A percentile compares a stretch with the other conserved stretches of the same genome.
phyloP scores from a whole-genome alignment of 495 filamentous ascomycete genomes.

The Neurospora sp. region DNA sequence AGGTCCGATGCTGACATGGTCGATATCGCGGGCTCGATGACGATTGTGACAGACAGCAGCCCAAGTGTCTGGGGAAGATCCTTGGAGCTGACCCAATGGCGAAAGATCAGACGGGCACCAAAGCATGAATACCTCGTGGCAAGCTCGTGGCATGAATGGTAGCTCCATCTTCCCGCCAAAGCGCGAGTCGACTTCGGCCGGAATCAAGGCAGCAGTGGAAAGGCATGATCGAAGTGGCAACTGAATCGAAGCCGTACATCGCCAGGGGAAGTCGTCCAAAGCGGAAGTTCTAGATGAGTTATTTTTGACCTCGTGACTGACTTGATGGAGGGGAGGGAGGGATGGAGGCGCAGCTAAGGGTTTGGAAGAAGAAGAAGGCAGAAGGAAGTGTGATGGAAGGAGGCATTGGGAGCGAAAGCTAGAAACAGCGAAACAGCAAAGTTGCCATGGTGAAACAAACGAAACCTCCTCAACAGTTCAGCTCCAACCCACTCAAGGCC shows the following conservation, averaged over 20 bases:
- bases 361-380: background rate
- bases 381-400: background rate
- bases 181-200: background rate
- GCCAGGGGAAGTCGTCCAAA: background rate
- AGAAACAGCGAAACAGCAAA: background rate
- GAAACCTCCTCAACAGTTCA: background rate
- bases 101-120: background rate
- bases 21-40: background rate
- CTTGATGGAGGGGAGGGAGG: too few relatives aligned
- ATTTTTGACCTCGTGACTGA: background rate
- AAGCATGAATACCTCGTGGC: background rate
- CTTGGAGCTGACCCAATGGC: background rate
- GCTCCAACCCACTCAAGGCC: background rate
- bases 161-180: background rate
- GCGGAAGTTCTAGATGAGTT: background rate
- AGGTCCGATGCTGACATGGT: background rate
- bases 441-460: constrained; percentile 1
- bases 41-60: background rate
- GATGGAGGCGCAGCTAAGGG: background rate
- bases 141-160: background rate
- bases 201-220: background rate
- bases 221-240: background rate
- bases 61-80: background rate
- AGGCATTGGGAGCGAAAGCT: background rate
- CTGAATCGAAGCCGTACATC: background rate